These are phyloP conservation scores for Xanthoconium purpureum DNA, from an alignment of 768 basidiomycete genomes.

Conservation along the genomic window DNA sequence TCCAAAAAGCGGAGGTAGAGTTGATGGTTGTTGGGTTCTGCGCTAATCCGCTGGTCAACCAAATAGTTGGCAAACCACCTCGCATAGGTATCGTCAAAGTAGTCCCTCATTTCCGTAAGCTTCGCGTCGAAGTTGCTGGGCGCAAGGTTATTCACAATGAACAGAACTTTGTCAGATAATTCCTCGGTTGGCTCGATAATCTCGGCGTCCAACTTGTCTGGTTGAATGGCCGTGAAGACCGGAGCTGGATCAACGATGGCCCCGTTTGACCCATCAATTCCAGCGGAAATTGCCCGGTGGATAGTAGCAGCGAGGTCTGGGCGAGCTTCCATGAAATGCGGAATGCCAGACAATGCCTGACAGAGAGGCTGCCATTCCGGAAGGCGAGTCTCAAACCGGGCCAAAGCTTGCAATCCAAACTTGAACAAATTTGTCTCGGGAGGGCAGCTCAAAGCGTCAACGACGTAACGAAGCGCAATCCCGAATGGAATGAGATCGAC, in stretches of 20 bases:
- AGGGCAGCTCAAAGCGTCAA: constrained; percentile 88
- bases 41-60: constrained; percentile 92
- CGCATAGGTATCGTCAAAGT: constrained; percentile 80
- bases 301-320: constrained; percentile 76
- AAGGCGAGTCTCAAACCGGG: constrained; percentile 82
- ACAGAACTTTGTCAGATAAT: constrained; percentile 88
- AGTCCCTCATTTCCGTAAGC: constrained; percentile 76
- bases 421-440: constrained; percentile 92
- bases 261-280: constrained; percentile 42
- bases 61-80: constrained; percentile 98
- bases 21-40: constrained; percentile 95
- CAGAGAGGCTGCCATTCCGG: constrained; percentile 92
- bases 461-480: constrained; percentile 94
- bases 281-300: constrained; percentile 62
- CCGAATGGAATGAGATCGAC: constrained; percentile 93
- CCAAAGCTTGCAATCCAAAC: constrained; percentile 89
- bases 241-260: constrained; percentile 43
- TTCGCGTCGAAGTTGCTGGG: constrained; percentile 91
- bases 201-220: constrained; percentile 62
- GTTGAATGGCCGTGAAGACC: constrained; percentile 76
- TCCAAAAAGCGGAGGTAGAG: constrained; percentile 95
- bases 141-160: constrained; percentile 97
- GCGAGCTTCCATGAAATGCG: constrained; percentile 79
- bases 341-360: constrained; percentile 81
- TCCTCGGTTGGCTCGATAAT: constrained; percentile 77